Evolutionary conservation across 352 stramenopile species (phyloP), one percentile per base, ranked within the genome.

Genomic region (Stramenopiles sp.): DNA sequence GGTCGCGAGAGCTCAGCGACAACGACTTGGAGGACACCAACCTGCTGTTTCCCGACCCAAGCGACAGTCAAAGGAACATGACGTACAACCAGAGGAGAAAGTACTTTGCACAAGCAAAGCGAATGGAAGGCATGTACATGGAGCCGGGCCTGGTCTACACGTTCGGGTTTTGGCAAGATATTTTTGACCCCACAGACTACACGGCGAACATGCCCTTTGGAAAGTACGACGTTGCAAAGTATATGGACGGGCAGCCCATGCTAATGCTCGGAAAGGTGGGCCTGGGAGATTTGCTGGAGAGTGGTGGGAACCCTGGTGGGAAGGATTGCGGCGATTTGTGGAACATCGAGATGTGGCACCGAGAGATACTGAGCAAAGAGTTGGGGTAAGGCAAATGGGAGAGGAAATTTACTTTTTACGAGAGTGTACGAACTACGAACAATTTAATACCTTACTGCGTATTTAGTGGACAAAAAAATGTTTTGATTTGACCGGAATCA

Each of bases 91-190:
- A 63, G 25, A 12, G 43, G 12, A 12, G 43, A 18, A 63, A 63
- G 25, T 25, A 63, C 25, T 63, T 63, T 25, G 25, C 12, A 18
- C 12, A 12, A 63, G 25, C 25, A 25, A 63, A 63, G 25, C 12
- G 25, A 12, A 63, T 63, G 43, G 43, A 63, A 18, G 43, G 43
- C 12, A 12, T 63, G 12, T 63, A 12, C 12, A 18, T 63, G 12
- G 43, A 63, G 12, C 12, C 43, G 12, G 43, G 25, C 12, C 12
- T 18, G 12, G 25, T 25, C 25, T 63, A 63, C 25, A 63, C 43
- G 25, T 63, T 63, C 25, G 43, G 43, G 12, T 63, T 63, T 63
- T 63, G 43, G 43, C 43, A 63, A 63, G 43, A 63, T 63, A 63
- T 63, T 18, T 63, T 63, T 63, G 43, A 63, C 25, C 25, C 43